Conservation (phyloP, 2,329 filamentous ascomycete genomes). For the Thelonectria discophora region DNA sequence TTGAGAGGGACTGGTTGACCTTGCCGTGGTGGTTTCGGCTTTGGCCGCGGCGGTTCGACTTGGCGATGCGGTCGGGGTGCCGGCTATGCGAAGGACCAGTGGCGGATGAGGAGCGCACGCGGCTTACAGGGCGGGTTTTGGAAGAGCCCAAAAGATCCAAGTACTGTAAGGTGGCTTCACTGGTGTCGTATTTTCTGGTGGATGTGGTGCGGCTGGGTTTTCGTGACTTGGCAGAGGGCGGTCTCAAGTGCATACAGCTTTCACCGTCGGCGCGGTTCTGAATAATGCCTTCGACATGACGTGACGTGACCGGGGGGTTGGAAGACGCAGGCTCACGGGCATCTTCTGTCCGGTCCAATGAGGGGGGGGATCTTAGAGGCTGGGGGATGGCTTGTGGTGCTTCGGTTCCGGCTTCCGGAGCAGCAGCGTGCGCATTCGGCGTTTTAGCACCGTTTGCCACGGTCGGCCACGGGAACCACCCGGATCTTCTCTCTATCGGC, state of each 20-base stretch:
- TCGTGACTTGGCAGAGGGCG: constrained; percentile 48
- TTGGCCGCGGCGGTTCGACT: constrained; percentile 12
- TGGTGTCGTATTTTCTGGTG: constrained; percentile 1
- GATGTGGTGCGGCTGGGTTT: constrained; percentile 46
- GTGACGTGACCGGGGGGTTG: constrained; percentile 1
- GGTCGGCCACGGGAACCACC: constrained; percentile 38
- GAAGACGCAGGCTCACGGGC: not conserved
- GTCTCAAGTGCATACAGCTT: constrained; percentile 26
- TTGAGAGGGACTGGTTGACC: not conserved
- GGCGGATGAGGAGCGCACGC: constrained; percentile 3
- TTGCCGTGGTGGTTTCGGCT: too few relatives aligned
- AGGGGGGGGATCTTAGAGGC: constrained; percentile 15
- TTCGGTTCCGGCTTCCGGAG: not conserved
- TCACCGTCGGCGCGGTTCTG: not conserved
- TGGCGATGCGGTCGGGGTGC: constrained; percentile 3
- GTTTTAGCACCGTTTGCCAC: constrained; percentile 16
- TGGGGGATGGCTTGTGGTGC: not conserved
- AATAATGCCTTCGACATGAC: not conserved
- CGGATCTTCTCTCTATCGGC: constrained; percentile 32
- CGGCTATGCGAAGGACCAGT: not conserved
- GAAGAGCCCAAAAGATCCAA: constrained; percentile 34
- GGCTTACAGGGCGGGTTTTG: constrained; percentile 35
- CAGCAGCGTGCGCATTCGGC: not conserved
- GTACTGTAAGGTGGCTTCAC: constrained; percentile 31
- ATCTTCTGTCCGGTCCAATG: not conserved